Percentiles rank a stretch among this genome's conserved stretches.
These are phyloP conservation scores for Cyclocybe aegerita DNA, from an alignment of 768 basidiomycete genomes.

Conservation along the genomic window DNA sequence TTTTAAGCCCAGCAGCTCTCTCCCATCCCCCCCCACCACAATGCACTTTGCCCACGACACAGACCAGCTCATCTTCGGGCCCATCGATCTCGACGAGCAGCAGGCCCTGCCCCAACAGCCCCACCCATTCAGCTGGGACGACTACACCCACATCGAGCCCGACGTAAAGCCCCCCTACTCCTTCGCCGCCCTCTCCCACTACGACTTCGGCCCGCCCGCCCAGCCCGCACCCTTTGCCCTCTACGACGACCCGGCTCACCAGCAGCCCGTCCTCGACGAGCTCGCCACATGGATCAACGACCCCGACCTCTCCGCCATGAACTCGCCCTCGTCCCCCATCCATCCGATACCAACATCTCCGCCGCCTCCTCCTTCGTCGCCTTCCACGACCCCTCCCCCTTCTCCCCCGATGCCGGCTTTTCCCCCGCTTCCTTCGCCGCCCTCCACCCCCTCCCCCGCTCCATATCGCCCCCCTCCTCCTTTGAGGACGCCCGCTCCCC, in stretches of 20 bases:
- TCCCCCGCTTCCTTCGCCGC: constrained; percentile 64
- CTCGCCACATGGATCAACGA: constrained; percentile 67
- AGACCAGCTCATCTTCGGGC: constrained; percentile 59
- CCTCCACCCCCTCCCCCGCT: constrained; percentile 61
- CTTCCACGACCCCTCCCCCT: constrained; percentile 45
- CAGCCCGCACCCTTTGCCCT: constrained; percentile 37
- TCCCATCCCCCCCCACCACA: constrained; percentile 28
- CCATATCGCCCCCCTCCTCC: constrained; percentile 55
- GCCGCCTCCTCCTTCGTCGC: constrained; percentile 41
- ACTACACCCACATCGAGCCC: constrained; percentile 34
- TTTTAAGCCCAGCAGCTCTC: constrained; percentile 16
- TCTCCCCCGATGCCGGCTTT: constrained; percentile 47
- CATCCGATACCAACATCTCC: constrained; percentile 52
- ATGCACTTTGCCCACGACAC: constrained; percentile 33
- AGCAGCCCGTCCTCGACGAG: constrained; percentile 42
- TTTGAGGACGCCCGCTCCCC: constrained; percentile 44
- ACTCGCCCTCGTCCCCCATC: constrained; percentile 56
- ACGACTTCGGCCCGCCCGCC: constrained; percentile 36
- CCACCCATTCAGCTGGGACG: constrained; percentile 36
- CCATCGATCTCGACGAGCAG: constrained; percentile 56
- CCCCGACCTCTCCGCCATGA: constrained; percentile 37
- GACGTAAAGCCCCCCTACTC: constrained; percentile 44
- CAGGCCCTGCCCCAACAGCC: constrained; percentile 19
- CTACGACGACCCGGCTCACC: constrained; percentile 39
- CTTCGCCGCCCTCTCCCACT: constrained; percentile 28